Percentiles rank a stretch among this genome's conserved stretches.
Evolutionary conservation across 2,329 filamentous ascomycete genomes (phyloP).

Genomic region (Hortaea werneckii): DNA sequence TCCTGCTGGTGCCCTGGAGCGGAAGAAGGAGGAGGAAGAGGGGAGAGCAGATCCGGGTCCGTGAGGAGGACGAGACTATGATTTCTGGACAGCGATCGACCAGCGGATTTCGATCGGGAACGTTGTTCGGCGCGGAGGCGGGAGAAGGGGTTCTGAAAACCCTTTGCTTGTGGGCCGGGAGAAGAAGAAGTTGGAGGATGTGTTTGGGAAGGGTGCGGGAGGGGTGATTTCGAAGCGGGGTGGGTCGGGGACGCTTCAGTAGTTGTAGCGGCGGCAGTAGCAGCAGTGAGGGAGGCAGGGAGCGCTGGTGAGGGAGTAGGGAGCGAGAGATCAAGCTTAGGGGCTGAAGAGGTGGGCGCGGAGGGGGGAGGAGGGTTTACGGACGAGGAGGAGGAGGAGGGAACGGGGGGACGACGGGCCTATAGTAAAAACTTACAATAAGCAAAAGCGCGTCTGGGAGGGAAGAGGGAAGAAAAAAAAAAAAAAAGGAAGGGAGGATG

Average conservation of each 20-base stretch:
- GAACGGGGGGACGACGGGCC: conserved; percentile 1
- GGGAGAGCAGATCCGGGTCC: neutral
- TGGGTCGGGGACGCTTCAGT: neutral
- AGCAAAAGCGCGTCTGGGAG: conserved; percentile 4
- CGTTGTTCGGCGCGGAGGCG: conserved; percentile 3
- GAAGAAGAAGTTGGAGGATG: neutral
- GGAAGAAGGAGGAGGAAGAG: too few species aligned
- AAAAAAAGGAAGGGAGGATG: neutral
- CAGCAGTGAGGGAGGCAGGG: neutral
- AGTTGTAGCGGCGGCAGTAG: neutral
- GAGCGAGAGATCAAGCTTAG: neutral
- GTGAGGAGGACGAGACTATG: conserved; percentile 1
- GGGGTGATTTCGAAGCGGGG: neutral
- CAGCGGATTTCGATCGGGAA: conserved; percentile 1
- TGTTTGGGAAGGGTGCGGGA: neutral
- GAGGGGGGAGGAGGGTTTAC: neutral
- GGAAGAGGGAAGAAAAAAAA: conserved; percentile 6
- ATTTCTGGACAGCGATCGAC: neutral
- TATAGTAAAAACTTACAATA: conserved; percentile 7
- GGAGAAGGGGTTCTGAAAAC: conserved; percentile 4
- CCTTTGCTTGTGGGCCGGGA: neutral
- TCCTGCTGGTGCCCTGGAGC: too few species aligned
- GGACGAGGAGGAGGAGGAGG: conserved; percentile 1
- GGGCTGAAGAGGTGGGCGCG: neutral
- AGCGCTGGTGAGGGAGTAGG: neutral